Conservation (phyloP, 306 rosid genomes). For the Prunus mume region DNA sequence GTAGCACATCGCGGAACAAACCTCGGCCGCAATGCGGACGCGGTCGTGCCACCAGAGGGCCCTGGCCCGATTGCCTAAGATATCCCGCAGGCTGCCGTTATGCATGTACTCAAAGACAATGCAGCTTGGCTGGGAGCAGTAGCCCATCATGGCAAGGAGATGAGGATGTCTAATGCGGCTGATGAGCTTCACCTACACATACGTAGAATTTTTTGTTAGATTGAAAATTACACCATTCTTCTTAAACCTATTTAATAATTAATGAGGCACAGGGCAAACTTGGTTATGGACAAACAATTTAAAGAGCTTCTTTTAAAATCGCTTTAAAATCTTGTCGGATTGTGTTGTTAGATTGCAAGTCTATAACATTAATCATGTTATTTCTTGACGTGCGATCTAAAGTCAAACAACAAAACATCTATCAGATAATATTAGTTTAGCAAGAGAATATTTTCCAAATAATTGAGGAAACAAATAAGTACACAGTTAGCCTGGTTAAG, state of each 20-base stretch:
- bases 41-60: conserved; percentile 52
- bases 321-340: too few species aligned
- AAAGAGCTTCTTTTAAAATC: too few species aligned
- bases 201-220: not conserved
- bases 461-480: not conserved
- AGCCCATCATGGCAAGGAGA: conserved; percentile 62
- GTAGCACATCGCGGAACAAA: conserved; percentile 54
- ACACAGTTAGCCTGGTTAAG: conserved; percentile 5
- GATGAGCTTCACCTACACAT: conserved; percentile 57
- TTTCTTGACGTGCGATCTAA: too few species aligned
- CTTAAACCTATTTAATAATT: not conserved
- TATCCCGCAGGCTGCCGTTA: conserved; percentile 56
- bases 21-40: conserved; percentile 47
- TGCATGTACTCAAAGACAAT: conserved; percentile 69
- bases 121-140: conserved; percentile 55
- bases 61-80: conserved; percentile 39
- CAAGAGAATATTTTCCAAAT: not conserved
- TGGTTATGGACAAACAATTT: too few species aligned
- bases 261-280: not conserved
- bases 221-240: not conserved
- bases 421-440: not conserved
- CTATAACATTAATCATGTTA: too few species aligned
- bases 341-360: too few species aligned
- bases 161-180: conserved; percentile 67
- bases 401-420: too few species aligned